phyloP scores from a whole-genome alignment of 192 early-diverging fungal genomes.

The Mortierella hygrophila region DNA sequence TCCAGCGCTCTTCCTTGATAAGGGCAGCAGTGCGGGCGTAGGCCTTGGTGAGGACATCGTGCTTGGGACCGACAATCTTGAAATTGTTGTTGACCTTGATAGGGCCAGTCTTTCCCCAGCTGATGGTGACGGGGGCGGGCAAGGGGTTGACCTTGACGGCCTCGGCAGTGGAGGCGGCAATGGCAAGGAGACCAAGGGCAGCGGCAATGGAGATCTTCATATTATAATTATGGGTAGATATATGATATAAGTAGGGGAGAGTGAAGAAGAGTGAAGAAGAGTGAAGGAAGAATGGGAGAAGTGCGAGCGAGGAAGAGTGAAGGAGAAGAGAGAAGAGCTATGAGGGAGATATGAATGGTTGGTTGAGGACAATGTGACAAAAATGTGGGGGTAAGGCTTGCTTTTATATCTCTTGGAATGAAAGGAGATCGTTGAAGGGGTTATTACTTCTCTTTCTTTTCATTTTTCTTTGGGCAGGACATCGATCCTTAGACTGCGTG shows the following conservation, averaged over 20 bases:
- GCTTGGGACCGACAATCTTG: constrained; percentile 27
- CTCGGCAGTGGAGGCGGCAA: constrained; percentile 30
- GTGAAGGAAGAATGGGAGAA: background rate
- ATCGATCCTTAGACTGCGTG: too few species aligned
- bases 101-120: constrained; percentile 51
- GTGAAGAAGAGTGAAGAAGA: background rate
- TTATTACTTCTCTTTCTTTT: too few species aligned
- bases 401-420: background rate
- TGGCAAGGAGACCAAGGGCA: constrained; percentile 56
- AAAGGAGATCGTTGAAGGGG: background rate
- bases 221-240: background rate
- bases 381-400: background rate
- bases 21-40: constrained; percentile 62
- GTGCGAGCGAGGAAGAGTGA: background rate
- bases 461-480: too few species aligned
- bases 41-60: constrained; percentile 60
- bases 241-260: background rate
- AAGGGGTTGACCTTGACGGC: constrained; percentile 61
- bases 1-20: constrained; percentile 63
- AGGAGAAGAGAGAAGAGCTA: background rate
- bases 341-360: background rate
- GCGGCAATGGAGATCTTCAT: constrained; percentile 54
- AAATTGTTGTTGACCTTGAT: constrained; percentile 43
- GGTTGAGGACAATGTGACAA: background rate
- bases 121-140: constrained; percentile 49